Evolutionary conservation across 2,329 filamentous ascomycete species (phyloP).

Genomic region (Berkeleyomyces basicola): DNA sequence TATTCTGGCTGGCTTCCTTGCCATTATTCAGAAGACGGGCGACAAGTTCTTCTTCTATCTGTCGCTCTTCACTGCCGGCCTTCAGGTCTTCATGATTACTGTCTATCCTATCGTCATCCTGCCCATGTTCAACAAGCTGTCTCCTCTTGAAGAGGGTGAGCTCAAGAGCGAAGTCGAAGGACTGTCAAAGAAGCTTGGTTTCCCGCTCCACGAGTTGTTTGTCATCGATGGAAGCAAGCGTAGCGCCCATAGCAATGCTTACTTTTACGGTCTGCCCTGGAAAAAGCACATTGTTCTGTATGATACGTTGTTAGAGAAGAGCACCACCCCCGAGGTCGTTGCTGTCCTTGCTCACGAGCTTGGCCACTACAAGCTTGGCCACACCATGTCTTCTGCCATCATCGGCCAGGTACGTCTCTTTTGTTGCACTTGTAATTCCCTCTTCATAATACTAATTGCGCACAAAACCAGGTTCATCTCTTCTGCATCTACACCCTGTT

Average conservation of each 20-base stretch:
- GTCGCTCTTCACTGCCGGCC: conserved; percentile 76
- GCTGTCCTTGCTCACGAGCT: conserved; percentile 91
- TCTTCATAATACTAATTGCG: conserved; percentile 17
- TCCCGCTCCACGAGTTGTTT: conserved; percentile 82
- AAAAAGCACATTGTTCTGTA: conserved; percentile 99
- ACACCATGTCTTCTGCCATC: conserved; percentile 42
- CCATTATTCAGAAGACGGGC: conserved; percentile 88
- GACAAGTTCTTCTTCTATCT: conserved; percentile 96
- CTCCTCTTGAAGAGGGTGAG: conserved; percentile 69
- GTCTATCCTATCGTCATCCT: conserved; percentile 91
- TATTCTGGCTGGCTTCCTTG: conserved; percentile 78
- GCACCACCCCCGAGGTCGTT: conserved; percentile 76
- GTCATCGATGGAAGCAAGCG: conserved; percentile 88
- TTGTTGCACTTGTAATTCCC: conserved; percentile 43
- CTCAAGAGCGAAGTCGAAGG: conserved; percentile 79
- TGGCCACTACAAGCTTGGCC: conserved; percentile 90
- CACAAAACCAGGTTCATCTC: conserved; percentile 53
- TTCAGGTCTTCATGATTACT: conserved; percentile 90
- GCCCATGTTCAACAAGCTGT: conserved; percentile 95
- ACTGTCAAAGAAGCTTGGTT: conserved; percentile 68
- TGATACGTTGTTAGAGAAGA: conserved; percentile 94
- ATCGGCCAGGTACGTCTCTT: conserved; percentile 61
- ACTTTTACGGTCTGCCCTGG: conserved; percentile 96
- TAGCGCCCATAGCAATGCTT: conserved; percentile 75
- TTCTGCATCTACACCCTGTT: conserved; percentile 96